Conservation (phyloP, 495 filamentous ascomycete genomes). For the Saxophila tyrrhenica region DNA sequence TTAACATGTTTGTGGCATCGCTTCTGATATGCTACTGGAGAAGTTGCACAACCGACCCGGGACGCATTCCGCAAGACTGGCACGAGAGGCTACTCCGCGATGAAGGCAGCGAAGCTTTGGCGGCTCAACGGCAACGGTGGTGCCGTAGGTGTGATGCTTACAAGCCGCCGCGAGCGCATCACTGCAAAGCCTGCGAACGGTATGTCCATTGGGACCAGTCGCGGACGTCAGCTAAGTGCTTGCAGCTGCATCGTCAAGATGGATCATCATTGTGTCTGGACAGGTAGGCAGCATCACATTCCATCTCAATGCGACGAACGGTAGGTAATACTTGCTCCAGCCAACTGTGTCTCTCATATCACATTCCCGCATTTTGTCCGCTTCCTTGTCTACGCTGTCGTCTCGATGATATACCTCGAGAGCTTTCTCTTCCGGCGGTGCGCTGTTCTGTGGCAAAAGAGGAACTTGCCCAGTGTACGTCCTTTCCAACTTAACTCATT, state of each 20-base stretch:
- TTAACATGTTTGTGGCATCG: constrained; percentile 62
- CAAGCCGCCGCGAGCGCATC: constrained; percentile 83
- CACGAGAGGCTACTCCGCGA: constrained; percentile 13
- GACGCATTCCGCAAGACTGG: constrained; percentile 35
- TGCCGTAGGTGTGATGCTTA: constrained; percentile 74
- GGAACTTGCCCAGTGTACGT: constrained; percentile 57
- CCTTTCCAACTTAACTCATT: background rate
- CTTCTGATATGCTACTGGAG: constrained; percentile 72
- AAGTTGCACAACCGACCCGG: constrained; percentile 68
- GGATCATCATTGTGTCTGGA: constrained; percentile 99
- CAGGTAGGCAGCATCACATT: constrained; percentile 30
- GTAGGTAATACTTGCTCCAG: constrained; percentile 19
- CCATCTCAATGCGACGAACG: background rate
- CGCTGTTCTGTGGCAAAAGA: constrained; percentile 50
- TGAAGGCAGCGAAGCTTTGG: constrained; percentile 1
- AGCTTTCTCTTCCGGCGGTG: constrained; percentile 47
- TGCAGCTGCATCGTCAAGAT: constrained; percentile 82
- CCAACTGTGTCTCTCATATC: constrained; percentile 80
- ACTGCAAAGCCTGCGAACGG: constrained; percentile 78
- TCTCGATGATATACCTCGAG: constrained; percentile 54
- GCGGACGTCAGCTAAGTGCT: background rate
- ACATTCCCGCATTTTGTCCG: constrained; percentile 86
- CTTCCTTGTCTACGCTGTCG: constrained; percentile 68
- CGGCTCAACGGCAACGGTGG: constrained; percentile 44
- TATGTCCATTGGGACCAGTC: constrained; percentile 18